These are phyloP conservation scores for Babjeviella inositovora DNA, from an alignment of 805 yeast species.

Conservation along the genomic window DNA sequence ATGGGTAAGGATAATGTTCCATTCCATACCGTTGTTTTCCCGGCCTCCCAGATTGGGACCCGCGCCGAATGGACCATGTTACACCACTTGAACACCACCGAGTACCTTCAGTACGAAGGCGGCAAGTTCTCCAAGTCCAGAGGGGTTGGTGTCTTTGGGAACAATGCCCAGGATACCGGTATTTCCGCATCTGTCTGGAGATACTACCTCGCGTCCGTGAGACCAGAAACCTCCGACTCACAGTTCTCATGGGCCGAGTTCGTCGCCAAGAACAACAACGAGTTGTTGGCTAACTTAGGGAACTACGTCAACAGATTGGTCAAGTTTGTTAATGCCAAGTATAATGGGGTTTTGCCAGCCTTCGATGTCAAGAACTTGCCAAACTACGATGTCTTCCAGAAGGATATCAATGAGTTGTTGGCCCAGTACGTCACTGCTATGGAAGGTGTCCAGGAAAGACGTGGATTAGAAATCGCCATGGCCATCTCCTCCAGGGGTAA, in stretches of 20 bases:
- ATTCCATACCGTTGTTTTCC: constrained; percentile 97
- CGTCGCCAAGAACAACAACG: constrained; percentile 85
- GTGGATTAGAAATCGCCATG: constrained; percentile 88
- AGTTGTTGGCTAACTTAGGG: constrained; percentile 89
- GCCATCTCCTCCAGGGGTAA: constrained; percentile 85
- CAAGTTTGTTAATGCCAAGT: constrained; percentile 81
- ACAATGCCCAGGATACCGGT: constrained; percentile 90
- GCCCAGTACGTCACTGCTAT: constrained; percentile 47
- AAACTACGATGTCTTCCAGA: constrained; percentile 23
- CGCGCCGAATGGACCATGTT: constrained; percentile 79
- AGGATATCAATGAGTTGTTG: constrained; percentile 51
- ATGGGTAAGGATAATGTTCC: constrained; percentile 99
- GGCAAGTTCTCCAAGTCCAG: constrained; percentile 98
- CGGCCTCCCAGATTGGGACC: constrained; percentile 84
- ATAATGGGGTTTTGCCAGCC: constrained; percentile 76
- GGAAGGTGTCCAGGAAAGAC: constrained; percentile 71
- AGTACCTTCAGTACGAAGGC: constrained; percentile 92
- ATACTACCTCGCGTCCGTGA: constrained; percentile 78
- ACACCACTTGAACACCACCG: constrained; percentile 87
- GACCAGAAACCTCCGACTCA: constrained; percentile 94
- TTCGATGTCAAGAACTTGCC: constrained; percentile 31
- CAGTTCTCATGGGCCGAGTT: constrained; percentile 97
- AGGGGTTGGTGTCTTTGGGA: constrained; percentile 96
- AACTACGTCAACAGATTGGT: constrained; percentile 90
- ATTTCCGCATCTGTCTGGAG: constrained; percentile 92